These are phyloP conservation scores for Zoysia japonica DNA, from an alignment of 176 grass and related monocot species.

Conservation along the genomic window DNA sequence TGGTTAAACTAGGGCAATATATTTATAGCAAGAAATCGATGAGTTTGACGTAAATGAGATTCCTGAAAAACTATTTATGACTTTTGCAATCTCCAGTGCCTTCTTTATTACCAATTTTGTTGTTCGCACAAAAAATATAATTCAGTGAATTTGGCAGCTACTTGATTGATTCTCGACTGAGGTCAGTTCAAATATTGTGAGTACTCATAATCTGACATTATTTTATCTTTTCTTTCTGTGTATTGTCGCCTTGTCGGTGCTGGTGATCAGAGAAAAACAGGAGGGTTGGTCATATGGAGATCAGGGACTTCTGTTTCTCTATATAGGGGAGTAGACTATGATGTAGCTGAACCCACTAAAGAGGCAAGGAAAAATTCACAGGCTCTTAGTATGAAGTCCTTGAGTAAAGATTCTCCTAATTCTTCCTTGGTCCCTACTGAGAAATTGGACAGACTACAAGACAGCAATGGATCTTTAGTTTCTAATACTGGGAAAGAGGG, in stretches of 20 bases:
- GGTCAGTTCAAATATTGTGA: conserved; percentile 8
- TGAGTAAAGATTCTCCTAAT: conserved; percentile 29
- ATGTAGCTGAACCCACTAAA: conserved; percentile 47
- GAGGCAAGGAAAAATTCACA: conserved; percentile 37
- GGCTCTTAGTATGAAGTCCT: conserved; percentile 44
- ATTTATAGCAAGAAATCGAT: background rate
- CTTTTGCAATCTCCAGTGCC: background rate
- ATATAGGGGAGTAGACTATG: conserved; percentile 77
- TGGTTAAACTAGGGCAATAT: background rate
- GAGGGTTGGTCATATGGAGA: conserved; percentile 93
- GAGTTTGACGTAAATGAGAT: background rate
- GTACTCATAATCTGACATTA: conserved; percentile 33
- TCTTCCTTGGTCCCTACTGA: conserved; percentile 22
- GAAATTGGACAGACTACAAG: conserved; percentile 13
- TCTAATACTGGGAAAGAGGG: conserved; percentile 40
- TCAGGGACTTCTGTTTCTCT: conserved; percentile 92
- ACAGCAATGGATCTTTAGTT: conserved; percentile 27
- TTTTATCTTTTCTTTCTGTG: conserved; percentile 12
- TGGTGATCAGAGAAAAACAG: conserved; percentile 86
- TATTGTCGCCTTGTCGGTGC: background rate
- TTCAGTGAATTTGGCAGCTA: background rate
- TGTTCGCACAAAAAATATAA: background rate
- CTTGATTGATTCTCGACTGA: background rate
- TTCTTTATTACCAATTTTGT: background rate
- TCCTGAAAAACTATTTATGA: background rate